Evolutionary conservation across 2,329 filamentous ascomycete species (phyloP).

Genomic region (Stagonosporopsis vannaccii): DNA sequence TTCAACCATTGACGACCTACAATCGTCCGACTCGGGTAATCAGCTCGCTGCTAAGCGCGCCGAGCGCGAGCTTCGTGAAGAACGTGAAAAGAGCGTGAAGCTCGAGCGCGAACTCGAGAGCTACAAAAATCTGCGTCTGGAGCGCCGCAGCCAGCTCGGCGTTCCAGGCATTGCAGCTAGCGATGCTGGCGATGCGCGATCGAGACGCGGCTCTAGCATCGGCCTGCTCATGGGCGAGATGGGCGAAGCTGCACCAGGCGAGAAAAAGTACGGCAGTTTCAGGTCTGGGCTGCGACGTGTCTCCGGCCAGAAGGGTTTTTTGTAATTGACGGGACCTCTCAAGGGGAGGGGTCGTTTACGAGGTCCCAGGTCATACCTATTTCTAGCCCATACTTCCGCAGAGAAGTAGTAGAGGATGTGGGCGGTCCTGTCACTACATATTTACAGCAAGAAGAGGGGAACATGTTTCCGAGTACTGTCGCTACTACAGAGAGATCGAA

Average conservation of each 20-base stretch:
- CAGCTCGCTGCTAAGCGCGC: slow-evolving; percentile 84
- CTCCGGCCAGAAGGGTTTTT: slow-evolving; percentile 59
- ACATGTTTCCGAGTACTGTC: slow-evolving; percentile 7
- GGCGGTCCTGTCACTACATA: slow-evolving; percentile 20
- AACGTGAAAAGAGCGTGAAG: slow-evolving; percentile 79
- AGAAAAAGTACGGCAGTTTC: slow-evolving; percentile 44
- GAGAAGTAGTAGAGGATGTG: slow-evolving; percentile 38
- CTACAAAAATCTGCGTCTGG: slow-evolving; percentile 75
- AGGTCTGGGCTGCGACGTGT: slow-evolving; percentile 50
- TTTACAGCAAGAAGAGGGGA: slow-evolving; percentile 6
- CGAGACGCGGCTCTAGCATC: slow-evolving; percentile 54
- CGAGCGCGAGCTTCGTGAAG: slow-evolving; percentile 88
- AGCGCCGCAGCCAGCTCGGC: slow-evolving; percentile 56
- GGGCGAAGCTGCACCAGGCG: slow-evolving; percentile 39
- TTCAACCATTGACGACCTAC: slow-evolving; percentile 90
- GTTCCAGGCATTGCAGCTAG: slow-evolving; percentile 49
- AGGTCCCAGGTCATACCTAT: slow-evolving; percentile 39
- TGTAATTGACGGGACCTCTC: slow-evolving; percentile 51
- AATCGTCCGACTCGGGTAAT: slow-evolving; percentile 81
- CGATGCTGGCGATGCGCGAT: slow-evolving; percentile 52
- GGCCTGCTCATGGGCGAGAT: slow-evolving; percentile 49
- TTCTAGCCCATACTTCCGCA: slow-evolving; percentile 37
- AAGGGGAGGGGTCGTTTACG: slow-evolving; percentile 35
- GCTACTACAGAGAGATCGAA: slow-evolving; percentile 7
- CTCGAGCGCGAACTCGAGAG: slow-evolving; percentile 89